Evolutionary conservation across 1,284 basidiomycete genomes (phyloP).

Genomic region (Pulveroboletus sp.): DNA sequence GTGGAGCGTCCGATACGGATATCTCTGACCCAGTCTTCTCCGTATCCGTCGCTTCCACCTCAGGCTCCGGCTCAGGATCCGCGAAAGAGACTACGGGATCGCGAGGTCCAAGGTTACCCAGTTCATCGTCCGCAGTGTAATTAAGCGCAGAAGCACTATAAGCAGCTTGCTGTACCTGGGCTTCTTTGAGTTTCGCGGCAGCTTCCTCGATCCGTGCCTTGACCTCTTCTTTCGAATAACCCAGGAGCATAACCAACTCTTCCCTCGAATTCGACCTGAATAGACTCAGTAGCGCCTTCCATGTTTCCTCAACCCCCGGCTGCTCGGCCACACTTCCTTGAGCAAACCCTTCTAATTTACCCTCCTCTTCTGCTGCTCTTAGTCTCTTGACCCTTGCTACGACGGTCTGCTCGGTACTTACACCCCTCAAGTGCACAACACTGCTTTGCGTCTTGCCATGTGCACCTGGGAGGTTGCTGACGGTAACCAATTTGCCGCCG

Average conservation of each 20-base stretch:
- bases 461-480: constrained; percentile 71
- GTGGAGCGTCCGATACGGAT: constrained; percentile 68
- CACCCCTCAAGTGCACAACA: constrained; percentile 73
- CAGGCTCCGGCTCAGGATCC: constrained; percentile 58
- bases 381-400: constrained; percentile 79
- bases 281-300: constrained; percentile 88
- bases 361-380: constrained; percentile 65
- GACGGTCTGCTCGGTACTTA: constrained; percentile 79
- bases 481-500: constrained; percentile 83
- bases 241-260: constrained; percentile 88
- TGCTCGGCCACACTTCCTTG: constrained; percentile 50
- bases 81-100: constrained; percentile 79
- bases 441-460: constrained; percentile 79
- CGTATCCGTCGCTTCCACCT: constrained; percentile 42
- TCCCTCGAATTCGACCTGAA: constrained; percentile 90
- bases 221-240: constrained; percentile 91
- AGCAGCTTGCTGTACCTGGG: constrained; percentile 30
- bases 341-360: constrained; percentile 65
- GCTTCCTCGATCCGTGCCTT: constrained; percentile 80
- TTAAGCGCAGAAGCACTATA: constrained; percentile 33
- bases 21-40: constrained; percentile 75
- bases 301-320: constrained; percentile 56
- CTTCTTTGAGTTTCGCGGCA: constrained; percentile 68
- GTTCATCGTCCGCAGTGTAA: constrained; percentile 43
- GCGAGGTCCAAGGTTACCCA: constrained; percentile 46